phyloP scores from a whole-genome alignment of 1,284 basidiomycete genomes.

The Abortiporus biennis region DNA sequence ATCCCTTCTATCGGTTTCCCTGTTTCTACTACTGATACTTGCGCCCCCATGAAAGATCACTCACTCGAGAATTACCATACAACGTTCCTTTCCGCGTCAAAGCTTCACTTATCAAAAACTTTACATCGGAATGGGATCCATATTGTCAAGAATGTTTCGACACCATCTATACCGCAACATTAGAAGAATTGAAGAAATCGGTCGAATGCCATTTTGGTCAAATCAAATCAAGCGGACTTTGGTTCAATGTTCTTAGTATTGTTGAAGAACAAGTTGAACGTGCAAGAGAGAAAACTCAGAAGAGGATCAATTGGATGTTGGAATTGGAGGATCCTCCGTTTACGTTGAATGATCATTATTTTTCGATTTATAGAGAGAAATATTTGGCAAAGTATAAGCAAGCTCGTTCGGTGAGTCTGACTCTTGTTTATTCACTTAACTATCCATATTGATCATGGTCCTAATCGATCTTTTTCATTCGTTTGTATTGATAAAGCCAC shows the following conservation, averaged over 20 bases:
- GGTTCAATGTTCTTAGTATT: conserved; percentile 3
- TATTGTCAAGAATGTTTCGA: conserved; percentile 3
- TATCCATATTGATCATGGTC: background rate
- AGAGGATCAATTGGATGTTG: conserved; percentile 7
- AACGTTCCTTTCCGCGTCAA: conserved; percentile 8
- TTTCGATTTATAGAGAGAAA: conserved; percentile 5
- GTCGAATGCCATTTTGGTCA: conserved; percentile 6
- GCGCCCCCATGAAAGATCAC: background rate
- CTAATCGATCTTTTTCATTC: background rate
- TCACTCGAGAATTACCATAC: conserved; percentile 7
- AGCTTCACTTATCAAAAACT: conserved; percentile 4
- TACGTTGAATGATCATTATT: conserved; percentile 8
- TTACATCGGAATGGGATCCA: conserved; percentile 1
- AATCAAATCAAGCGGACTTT: background rate
- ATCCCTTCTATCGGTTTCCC: background rate
- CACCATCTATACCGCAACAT: background rate
- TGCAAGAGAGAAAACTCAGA: conserved; percentile 1
- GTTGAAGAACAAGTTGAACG: conserved; percentile 8
- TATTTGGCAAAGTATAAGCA: conserved; percentile 4
- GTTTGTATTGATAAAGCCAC: background rate
- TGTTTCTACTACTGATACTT: background rate
- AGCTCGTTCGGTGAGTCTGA: background rate
- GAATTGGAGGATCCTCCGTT: conserved; percentile 8
- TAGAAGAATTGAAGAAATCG: background rate
- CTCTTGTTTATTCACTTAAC: too few species aligned